phyloP scores from a whole-genome alignment of 805 yeast species.

The Starmerella khaoyaiensis region DNA sequence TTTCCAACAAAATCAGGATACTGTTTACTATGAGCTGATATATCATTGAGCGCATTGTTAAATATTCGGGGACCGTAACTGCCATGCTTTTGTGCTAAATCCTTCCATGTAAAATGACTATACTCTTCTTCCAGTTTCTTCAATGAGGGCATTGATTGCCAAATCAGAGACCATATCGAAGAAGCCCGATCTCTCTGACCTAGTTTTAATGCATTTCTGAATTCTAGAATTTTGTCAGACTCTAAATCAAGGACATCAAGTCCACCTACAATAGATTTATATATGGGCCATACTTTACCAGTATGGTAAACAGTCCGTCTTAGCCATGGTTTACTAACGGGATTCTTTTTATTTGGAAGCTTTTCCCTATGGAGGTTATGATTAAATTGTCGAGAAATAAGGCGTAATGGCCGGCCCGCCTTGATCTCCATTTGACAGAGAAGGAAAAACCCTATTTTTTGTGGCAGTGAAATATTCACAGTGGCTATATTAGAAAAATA shows the following conservation, averaged over 20 bases:
- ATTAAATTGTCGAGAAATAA: neutral
- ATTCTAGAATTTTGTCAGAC: neutral
- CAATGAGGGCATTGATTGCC: neutral
- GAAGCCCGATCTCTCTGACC: neutral
- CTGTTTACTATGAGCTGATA: neutral
- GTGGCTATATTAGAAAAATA: too few species aligned
- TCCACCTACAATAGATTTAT: conserved; percentile 4
- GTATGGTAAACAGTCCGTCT: conserved; percentile 4
- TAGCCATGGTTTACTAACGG: conserved; percentile 10
- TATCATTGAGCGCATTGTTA: conserved; percentile 7
- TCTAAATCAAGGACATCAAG: neutral
- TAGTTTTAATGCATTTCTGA: conserved; percentile 1
- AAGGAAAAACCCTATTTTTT: too few species aligned
- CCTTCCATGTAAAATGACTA: neutral
- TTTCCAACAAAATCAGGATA: neutral
- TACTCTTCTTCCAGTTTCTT: neutral
- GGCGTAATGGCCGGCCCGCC: too few species aligned
- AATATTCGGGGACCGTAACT: conserved; percentile 9
- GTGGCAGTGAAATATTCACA: neutral
- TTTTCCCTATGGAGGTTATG: too few species aligned
- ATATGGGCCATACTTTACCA: conserved; percentile 3
- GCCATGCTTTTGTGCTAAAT: conserved; percentile 2
- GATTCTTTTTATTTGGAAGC: too few species aligned
- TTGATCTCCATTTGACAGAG: too few species aligned
- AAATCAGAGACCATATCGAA: neutral